A percentile compares a stretch with the other conserved stretches of the same genome.
These are phyloP conservation scores for Ganoderma sp. DNA, from an alignment of 1,284 basidiomycete genomes.

Conservation along the genomic window DNA sequence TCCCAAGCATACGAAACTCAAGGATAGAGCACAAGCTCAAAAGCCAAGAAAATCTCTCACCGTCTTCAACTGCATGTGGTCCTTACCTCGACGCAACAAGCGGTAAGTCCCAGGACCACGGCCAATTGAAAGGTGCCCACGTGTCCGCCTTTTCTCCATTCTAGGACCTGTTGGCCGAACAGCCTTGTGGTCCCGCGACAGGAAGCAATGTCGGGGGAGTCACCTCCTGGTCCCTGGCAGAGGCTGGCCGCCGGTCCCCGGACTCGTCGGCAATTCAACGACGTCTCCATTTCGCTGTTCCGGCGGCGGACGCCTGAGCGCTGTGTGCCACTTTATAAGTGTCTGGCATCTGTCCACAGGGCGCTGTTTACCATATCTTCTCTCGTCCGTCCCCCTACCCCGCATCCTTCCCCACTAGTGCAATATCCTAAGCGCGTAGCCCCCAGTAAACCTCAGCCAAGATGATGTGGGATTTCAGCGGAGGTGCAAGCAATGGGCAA, in stretches of 20 bases:
- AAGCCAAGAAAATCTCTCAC: background rate
- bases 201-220: conserved; percentile 20
- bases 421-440: background rate
- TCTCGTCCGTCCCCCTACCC: conserved; percentile 16
- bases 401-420: conserved; percentile 9
- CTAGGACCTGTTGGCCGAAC: conserved; percentile 22
- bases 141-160: conserved; percentile 15
- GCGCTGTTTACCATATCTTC: conserved; percentile 24
- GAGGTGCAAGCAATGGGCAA: conserved; percentile 24
- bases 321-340: conserved; percentile 30
- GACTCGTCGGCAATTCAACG: too few relatives aligned
- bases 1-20: background rate
- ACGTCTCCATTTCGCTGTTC: too few relatives aligned
- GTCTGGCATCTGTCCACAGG: conserved; percentile 19
- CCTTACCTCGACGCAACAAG: too few relatives aligned
- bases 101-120: background rate
- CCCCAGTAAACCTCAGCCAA: conserved; percentile 5
- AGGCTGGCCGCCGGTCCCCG: background rate
- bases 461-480: conserved; percentile 36
- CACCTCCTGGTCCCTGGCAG: conserved; percentile 21
- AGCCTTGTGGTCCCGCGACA: conserved; percentile 24
- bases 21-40: too few relatives aligned
- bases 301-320: conserved; percentile 7
- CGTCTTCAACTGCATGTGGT: background rate
- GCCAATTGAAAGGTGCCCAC: background rate